Conservation (phyloP, 176 grass and related monocot genomes). For the Avena eriantha region DNA sequence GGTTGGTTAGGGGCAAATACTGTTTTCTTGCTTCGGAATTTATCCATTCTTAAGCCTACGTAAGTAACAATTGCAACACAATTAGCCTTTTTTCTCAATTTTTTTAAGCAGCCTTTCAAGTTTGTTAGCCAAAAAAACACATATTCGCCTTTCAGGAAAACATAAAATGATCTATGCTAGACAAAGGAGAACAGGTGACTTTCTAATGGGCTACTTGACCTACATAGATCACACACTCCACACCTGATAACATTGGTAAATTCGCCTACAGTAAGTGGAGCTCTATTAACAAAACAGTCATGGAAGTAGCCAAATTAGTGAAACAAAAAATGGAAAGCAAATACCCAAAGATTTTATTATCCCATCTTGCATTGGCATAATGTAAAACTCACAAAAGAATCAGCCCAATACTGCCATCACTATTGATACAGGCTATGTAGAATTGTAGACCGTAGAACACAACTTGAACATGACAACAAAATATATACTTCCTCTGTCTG, state of each 20-base stretch:
- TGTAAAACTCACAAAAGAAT: background rate
- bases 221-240: background rate
- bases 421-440: background rate
- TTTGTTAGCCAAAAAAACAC: conserved; percentile 15
- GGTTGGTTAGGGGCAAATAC: background rate
- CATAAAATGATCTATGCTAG: background rate
- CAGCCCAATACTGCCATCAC: background rate
- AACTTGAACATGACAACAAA: too few relatives aligned
- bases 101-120: background rate
- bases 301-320: too few relatives aligned
- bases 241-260: background rate
- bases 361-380: background rate
- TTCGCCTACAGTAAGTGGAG: background rate
- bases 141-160: background rate
- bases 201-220: background rate
- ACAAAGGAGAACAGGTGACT: background rate
- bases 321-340: too few relatives aligned
- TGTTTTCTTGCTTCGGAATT: background rate
- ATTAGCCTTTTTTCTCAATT: background rate
- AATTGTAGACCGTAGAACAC: background rate
- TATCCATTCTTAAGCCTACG: background rate
- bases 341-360: too few relatives aligned
- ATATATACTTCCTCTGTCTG: too few relatives aligned
- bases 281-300: background rate
- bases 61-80: background rate